phyloP scores from a whole-genome alignment of 345 rosid genomes.

The Anacardium occidentale region DNA sequence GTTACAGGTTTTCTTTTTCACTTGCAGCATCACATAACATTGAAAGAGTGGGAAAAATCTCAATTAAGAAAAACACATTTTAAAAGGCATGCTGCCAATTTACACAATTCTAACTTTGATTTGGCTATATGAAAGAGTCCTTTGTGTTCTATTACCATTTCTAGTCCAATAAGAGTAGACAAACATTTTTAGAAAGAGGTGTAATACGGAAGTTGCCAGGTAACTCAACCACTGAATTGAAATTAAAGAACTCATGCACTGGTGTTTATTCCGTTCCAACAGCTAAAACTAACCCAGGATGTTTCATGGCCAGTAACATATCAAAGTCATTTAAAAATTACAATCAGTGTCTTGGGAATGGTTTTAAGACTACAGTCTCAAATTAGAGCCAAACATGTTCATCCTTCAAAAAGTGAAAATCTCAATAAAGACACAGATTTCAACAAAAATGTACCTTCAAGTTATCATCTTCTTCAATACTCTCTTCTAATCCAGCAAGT shows the following conservation, averaged over 20 bases:
- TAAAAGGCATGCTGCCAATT: background rate
- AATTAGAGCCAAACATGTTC: background rate
- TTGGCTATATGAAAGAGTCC: background rate
- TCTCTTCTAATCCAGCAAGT: conserved; percentile 89
- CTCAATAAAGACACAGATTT: background rate
- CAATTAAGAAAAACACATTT: background rate
- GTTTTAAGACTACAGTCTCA: background rate
- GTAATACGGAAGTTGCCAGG: too few relatives aligned
- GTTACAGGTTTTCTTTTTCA: background rate
- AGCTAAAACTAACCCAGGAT: too few relatives aligned
- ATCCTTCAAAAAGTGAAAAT: background rate
- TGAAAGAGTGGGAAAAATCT: background rate
- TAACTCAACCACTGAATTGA: too few relatives aligned
- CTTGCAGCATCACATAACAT: background rate
- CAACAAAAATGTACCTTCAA: conserved; percentile 51
- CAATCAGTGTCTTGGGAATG: background rate
- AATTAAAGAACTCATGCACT: too few relatives aligned
- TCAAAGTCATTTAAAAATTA: background rate
- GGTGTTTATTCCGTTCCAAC: too few relatives aligned
- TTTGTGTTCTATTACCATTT: background rate
- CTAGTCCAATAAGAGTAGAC: background rate
- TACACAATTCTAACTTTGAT: background rate
- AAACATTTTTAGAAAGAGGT: background rate
- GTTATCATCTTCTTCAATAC: conserved; percentile 64
- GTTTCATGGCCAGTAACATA: too few relatives aligned